Evolutionary conservation across 192 early-diverging fungal genomes (phyloP), one percentile per base, ranked within the genome.

Genomic region (Podila horticola): DNA sequence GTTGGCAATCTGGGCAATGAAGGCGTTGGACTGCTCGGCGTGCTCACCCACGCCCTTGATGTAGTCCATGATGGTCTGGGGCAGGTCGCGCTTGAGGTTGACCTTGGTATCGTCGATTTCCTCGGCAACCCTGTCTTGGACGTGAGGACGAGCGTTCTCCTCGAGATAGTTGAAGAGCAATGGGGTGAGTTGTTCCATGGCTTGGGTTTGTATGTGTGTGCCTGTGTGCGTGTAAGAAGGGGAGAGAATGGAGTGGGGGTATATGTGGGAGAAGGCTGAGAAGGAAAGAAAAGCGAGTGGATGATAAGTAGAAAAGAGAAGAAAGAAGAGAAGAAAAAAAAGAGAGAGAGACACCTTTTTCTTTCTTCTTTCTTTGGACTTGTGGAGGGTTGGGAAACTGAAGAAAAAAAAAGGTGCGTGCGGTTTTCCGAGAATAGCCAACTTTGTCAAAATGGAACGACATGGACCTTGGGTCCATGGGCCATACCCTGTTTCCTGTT

Each of bases 71-170:
- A 81, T 69, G 55, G 70, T 69, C 15, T 26, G 28, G 17, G 77
- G 77, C 28, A 81, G 31, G 17, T 81, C 71, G 33, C 33, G n/a
- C 77, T 81, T 81, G 71, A 81, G 77, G 11, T 81, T 71, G 49
- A 62, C 77, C 67, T 73, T 81, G 67, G 66, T 81, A 62, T 81
- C 77, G 33, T 64, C 62, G 34, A 81, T 20, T 31, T 81, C 77
- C 62, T 81, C 77, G 6, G 67, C 41, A 15, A 81, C 77, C 67
- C 72, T 81, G 17, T 67, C 69, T 50, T 73, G 71, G 50, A 81
- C 66, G 20, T 69, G 77, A 45, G 77, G 77, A 29, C 77, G 77
- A 59, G 55, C 71, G 24, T 73, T 48, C 62, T 81, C 71, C 41
- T 81, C 77, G 57, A 81, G 60, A 26, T 67, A 73, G 66, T 69